Conservation (phyloP, 2,329 filamentous ascomycete species). For the Venturia effusa region DNA sequence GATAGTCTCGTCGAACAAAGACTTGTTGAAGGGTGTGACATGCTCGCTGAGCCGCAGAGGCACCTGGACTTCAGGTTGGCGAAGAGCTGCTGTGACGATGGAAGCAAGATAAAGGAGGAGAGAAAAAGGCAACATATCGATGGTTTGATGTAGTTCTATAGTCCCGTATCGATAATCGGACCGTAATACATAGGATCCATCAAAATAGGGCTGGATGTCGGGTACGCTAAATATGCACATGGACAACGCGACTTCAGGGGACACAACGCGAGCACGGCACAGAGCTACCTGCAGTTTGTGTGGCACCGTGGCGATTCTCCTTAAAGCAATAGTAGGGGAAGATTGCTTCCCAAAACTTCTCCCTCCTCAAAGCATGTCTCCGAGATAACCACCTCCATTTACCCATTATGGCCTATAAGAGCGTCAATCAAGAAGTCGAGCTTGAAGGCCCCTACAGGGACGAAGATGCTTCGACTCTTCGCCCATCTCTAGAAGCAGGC, state of each 20-base stretch:
- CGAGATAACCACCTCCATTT: not conserved
- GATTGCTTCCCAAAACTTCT: not conserved
- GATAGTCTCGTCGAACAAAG: not conserved
- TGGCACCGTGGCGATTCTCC: not conserved
- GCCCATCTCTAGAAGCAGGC: constrained; percentile 18
- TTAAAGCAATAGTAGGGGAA: not conserved
- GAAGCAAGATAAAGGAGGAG: not conserved
- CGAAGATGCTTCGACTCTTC: constrained; percentile 16
- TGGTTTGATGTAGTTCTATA: not conserved
- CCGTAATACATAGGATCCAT: too few relatives aligned
- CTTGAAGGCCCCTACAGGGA: constrained; percentile 1
- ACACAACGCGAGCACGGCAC: not conserved
- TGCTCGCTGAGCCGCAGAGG: not conserved
- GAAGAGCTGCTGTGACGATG: not conserved
- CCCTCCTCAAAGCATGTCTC: not conserved
- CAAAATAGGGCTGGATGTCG: not conserved
- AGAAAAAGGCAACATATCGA: not conserved
- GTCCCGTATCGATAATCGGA: not conserved
- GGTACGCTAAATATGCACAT: not conserved
- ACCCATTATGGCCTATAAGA: not conserved
- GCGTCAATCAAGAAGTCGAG: not conserved
- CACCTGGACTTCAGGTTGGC: not conserved
- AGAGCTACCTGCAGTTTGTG: not conserved
- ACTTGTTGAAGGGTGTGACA: not conserved
- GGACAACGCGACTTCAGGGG: not conserved